Percentiles rank a stretch among this genome's conserved stretches.
These are phyloP conservation scores for Taphrina deformans DNA, from an alignment of 1,139 yeast genomes.

Conservation along the genomic window DNA sequence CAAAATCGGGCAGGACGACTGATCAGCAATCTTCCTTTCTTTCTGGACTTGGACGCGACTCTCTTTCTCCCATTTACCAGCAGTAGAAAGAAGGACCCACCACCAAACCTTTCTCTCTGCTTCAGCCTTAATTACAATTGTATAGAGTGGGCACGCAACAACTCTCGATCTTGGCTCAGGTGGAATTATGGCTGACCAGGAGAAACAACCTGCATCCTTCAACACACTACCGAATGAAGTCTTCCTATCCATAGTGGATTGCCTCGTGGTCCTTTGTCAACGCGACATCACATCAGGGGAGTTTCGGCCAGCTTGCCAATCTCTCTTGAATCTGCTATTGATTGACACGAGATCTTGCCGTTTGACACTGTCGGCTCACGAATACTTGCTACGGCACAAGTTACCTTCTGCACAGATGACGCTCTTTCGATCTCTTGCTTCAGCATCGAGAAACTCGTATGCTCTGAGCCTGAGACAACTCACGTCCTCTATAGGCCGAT, in stretches of 20 bases:
- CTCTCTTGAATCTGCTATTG: not conserved
- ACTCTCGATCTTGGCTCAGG: too few relatives aligned
- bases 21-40: too few relatives aligned
- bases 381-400: not conserved
- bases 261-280: not conserved
- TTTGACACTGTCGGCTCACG: not conserved
- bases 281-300: not conserved
- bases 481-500: not conserved
- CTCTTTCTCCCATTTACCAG: too few relatives aligned
- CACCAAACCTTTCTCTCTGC: too few relatives aligned
- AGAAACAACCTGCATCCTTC: not conserved
- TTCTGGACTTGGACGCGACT: too few relatives aligned
- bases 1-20: not conserved
- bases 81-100: too few relatives aligned
- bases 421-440: not conserved
- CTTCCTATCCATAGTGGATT: not conserved
- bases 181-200: not conserved
- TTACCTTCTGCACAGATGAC: not conserved
- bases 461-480: not conserved
- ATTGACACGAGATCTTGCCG: not conserved
- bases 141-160: too few relatives aligned
- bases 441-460: not conserved
- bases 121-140: too few relatives aligned
- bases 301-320: not conserved
- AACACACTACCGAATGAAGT: not conserved